These are phyloP conservation scores for Ilyonectria robusta DNA, from an alignment of 2,329 filamentous ascomycete species.

Conservation along the genomic window DNA sequence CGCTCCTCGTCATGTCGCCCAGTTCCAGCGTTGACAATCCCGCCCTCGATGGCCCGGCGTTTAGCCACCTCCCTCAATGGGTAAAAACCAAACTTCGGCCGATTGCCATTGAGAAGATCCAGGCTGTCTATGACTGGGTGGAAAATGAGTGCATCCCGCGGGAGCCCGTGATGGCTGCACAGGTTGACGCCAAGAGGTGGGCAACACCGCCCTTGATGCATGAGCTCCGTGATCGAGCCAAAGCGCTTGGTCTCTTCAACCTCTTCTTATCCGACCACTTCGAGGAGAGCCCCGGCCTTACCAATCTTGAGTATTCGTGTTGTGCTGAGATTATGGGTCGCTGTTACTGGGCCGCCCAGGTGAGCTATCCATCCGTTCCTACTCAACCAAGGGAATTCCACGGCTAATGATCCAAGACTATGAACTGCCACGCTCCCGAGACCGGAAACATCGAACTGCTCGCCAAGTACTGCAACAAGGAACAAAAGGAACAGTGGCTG, in stretches of 20 bases:
- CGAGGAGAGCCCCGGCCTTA: slow-evolving; percentile 91
- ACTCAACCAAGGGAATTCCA: too few species aligned
- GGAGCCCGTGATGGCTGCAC: slow-evolving; percentile 81
- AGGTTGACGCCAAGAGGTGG: slow-evolving; percentile 83
- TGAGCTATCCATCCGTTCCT: not conserved
- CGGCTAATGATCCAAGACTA: slow-evolving; percentile 70
- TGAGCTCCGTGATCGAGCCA: slow-evolving; percentile 62
- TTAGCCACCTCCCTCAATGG: slow-evolving; percentile 47
- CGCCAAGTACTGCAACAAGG: slow-evolving; percentile 85
- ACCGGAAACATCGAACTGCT: slow-evolving; percentile 93
- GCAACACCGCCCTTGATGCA: slow-evolving; percentile 77
- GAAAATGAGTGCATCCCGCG: slow-evolving; percentile 90
- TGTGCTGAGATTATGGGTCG: slow-evolving; percentile 94
- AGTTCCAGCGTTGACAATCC: not conserved
- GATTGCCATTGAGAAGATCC: slow-evolving; percentile 80
- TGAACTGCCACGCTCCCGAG: slow-evolving; percentile 88
- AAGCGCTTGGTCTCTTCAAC: slow-evolving; percentile 88
- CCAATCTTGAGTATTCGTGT: slow-evolving; percentile 91
- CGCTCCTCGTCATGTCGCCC: slow-evolving; percentile 16
- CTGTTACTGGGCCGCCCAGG: slow-evolving; percentile 73
- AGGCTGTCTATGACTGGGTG: slow-evolving; percentile 90
- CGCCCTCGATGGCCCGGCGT: slow-evolving; percentile 45
- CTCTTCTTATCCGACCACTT: slow-evolving; percentile 95
- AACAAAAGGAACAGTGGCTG: slow-evolving; percentile 85
- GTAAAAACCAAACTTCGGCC: slow-evolving; percentile 45